Conservation (phyloP, 2,329 filamentous ascomycete genomes). For the Pseudocercospora cruenta region DNA sequence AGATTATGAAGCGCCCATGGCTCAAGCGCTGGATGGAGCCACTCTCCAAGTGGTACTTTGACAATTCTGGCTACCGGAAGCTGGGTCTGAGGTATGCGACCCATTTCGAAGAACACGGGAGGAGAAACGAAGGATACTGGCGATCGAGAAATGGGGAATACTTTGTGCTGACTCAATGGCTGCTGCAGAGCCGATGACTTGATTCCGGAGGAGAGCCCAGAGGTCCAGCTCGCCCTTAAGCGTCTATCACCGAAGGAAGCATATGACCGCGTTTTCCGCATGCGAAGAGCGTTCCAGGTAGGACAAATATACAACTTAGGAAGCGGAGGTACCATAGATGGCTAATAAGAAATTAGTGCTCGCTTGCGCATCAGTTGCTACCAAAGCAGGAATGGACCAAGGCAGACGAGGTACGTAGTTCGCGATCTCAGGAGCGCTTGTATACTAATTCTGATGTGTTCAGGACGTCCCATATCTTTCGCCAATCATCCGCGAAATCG, state of each 20-base stretch:
- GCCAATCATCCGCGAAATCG: constrained; percentile 70
- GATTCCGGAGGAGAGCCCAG: constrained; percentile 88
- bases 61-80: constrained; percentile 89
- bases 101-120: neutral
- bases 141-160: neutral
- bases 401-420: constrained; percentile 61
- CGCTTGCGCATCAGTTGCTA: constrained; percentile 66
- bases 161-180: constrained; percentile 20
- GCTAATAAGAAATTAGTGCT: constrained; percentile 56
- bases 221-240: constrained; percentile 84
- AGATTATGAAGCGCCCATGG: constrained; percentile 83
- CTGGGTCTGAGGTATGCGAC: constrained; percentile 78
- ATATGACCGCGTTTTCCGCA: constrained; percentile 96
- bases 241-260: constrained; percentile 86
- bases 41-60: constrained; percentile 83
- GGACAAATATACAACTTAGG: constrained; percentile 26
- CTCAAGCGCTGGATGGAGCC: constrained; percentile 78
- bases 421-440: neutral
- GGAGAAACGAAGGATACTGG: neutral
- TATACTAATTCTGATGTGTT: neutral
- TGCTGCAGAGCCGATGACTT: constrained; percentile 82
- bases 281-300: constrained; percentile 93
- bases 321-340: neutral
- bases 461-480: constrained; percentile 70
- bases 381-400: constrained; percentile 70